Conservation (phyloP, 1,284 basidiomycete genomes). For the Rhizoctonia solani region DNA sequence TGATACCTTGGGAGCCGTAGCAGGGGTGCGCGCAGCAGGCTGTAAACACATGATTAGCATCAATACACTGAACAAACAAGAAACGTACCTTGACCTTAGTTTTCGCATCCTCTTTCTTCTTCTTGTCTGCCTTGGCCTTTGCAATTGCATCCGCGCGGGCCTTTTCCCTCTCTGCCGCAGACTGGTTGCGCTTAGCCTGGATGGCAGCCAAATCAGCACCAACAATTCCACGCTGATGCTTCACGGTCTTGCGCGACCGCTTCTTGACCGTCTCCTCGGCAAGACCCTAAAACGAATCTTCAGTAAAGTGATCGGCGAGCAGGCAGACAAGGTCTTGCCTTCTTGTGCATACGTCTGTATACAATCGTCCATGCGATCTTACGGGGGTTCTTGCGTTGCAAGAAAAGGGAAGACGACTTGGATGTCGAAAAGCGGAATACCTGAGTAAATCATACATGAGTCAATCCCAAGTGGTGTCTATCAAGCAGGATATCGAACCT, state of each 20-base stretch:
- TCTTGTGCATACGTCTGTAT: constrained; percentile 99
- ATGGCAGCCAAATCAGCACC: constrained; percentile 94
- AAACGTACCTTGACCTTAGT: constrained; percentile 67
- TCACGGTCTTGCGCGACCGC: constrained; percentile 94
- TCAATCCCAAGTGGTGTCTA: not conserved
- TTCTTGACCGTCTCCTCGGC: constrained; percentile 99
- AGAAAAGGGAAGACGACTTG: constrained; percentile 96
- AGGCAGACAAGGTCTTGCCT: too few species aligned
- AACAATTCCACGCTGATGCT: constrained; percentile 98
- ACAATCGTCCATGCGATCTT: constrained; percentile 99
- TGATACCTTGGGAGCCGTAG: constrained; percentile 78
- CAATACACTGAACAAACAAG: not conserved
- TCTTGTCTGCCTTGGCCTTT: constrained; percentile 94
- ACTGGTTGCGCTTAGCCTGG: constrained; percentile 89
- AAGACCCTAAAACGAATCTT: constrained; percentile 49
- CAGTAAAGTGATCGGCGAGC: not conserved
- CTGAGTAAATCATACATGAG: too few species aligned
- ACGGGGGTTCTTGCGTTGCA: constrained; percentile 99
- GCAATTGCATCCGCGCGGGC: constrained; percentile 83
- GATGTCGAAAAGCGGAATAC: constrained; percentile 90
- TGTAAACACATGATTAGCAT: not conserved
- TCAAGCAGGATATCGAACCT: constrained; percentile 57
- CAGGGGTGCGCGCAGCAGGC: constrained; percentile 39
- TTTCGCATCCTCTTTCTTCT: constrained; percentile 95
- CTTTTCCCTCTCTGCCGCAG: constrained; percentile 81